Conservation (phyloP, 2,329 filamentous ascomycete species). For the Ophiostoma angusticollis region DNA sequence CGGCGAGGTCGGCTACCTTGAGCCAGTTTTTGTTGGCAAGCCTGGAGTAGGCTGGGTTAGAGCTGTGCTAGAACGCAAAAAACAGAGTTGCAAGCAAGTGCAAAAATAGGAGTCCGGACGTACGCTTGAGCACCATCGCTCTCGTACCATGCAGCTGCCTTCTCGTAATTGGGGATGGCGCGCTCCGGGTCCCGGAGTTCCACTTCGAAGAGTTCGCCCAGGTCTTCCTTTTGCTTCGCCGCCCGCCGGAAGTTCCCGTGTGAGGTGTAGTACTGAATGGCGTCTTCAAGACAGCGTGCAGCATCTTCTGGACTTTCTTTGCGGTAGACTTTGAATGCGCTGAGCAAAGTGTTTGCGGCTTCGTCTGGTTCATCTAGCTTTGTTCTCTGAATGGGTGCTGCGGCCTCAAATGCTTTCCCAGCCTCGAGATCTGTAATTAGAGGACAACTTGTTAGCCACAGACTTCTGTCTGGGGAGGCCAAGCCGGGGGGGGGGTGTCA, state of each 20-base stretch:
- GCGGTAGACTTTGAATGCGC: constrained; percentile 91
- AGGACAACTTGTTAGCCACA: neutral
- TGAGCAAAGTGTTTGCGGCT: constrained; percentile 73
- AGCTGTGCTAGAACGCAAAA: too few species aligned
- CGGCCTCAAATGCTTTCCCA: constrained; percentile 73
- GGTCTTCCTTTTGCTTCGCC: constrained; percentile 77
- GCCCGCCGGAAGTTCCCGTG: constrained; percentile 88
- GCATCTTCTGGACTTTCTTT: constrained; percentile 76
- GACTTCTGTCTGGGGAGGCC: too few species aligned
- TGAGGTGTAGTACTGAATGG: constrained; percentile 73
- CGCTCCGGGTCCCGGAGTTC: constrained; percentile 66
- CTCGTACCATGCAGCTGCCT: constrained; percentile 81
- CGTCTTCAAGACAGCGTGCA: constrained; percentile 62
- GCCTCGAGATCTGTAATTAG: constrained; percentile 59
- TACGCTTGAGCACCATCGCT: constrained; percentile 73
- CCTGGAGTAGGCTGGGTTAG: constrained; percentile 32
- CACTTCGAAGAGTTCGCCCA: constrained; percentile 75
- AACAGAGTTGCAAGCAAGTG: too few species aligned
- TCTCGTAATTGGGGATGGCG: constrained; percentile 73
- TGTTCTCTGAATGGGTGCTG: constrained; percentile 65
- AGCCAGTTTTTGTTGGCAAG: constrained; percentile 89
- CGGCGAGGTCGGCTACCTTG: constrained; percentile 80
- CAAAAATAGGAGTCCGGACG: constrained; percentile 21
- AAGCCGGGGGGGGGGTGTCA: too few species aligned
- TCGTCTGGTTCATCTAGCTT: constrained; percentile 87